Evolutionary conservation across 164 flowering plant genomes (phyloP).

Genomic region (Amborella trichopoda): DNA sequence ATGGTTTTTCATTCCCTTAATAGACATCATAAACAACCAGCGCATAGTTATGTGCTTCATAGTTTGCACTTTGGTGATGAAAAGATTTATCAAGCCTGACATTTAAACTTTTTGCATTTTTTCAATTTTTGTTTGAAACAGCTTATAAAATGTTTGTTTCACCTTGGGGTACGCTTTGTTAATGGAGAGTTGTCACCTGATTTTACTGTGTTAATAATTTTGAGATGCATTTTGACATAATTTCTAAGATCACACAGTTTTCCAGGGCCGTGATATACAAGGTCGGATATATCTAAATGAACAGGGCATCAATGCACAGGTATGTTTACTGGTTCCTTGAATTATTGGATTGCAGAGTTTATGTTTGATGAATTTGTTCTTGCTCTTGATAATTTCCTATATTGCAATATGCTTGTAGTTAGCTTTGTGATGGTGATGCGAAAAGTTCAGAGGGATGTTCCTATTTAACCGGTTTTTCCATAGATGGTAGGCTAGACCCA

Average conservation of each 20-base stretch:
- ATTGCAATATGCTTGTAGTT: background rate
- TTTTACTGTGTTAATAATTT: background rate
- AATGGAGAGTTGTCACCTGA: background rate
- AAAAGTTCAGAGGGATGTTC: background rate
- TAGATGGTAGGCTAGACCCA: background rate
- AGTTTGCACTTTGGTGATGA: no score
- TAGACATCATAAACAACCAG: no score
- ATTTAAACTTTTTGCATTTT: no score
- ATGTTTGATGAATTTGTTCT: no score
- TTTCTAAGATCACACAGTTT: background rate
- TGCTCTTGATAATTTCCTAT: background rate
- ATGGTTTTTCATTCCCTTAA: no score
- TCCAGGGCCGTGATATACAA: constrained; percentile 55
- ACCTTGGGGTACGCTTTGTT: no score
- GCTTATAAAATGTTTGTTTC: no score
- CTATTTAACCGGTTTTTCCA: background rate
- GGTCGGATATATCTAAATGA: constrained; percentile 80
- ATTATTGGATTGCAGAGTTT: no score
- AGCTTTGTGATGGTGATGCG: background rate
- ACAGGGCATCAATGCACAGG: constrained; percentile 98
- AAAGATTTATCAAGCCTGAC: no score
- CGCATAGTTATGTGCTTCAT: no score
- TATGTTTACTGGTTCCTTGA: constrained; percentile 6
- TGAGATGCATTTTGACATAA: background rate
- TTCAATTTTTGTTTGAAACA: no score